phyloP scores from a whole-genome alignment of 169 alveolate genomes.

The Perkinsus marinus region DNA sequence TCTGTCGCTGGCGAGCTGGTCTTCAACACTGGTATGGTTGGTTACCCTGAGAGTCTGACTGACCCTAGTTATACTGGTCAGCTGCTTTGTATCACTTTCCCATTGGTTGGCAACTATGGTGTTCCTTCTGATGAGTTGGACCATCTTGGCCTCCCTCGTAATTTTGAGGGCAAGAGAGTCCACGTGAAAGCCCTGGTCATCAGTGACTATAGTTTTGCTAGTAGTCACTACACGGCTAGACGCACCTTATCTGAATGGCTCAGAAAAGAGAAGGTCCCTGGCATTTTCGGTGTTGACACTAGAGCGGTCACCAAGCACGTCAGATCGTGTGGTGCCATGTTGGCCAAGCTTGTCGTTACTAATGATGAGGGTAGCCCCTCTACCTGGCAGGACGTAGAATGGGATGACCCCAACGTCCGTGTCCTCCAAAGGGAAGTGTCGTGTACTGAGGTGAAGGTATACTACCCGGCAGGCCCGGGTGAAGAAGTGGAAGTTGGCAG shows the following conservation, averaged over 20 bases:
- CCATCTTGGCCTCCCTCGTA: slow-evolving; percentile 41
- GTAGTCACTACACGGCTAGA: slow-evolving; percentile 43
- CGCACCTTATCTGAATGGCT: slow-evolving; percentile 38
- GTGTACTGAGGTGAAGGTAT: slow-evolving; percentile 11
- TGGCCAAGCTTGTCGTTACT: slow-evolving; percentile 46
- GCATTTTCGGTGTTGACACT: slow-evolving; percentile 59
- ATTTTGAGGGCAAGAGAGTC: slow-evolving; percentile 48
- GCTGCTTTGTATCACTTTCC: slow-evolving; percentile 58
- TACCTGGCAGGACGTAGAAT: slow-evolving; percentile 8
- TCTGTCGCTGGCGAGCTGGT: slow-evolving; percentile 56
- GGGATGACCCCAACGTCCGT: slow-evolving; percentile 16
- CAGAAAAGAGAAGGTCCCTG: slow-evolving; percentile 27
- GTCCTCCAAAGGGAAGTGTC: slow-evolving; percentile 26
- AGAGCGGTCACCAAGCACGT: slow-evolving; percentile 62
- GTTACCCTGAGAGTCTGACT: slow-evolving; percentile 69
- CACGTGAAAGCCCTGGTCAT: slow-evolving; percentile 54
- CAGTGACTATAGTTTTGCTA: slow-evolving; percentile 48
- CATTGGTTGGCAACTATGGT: slow-evolving; percentile 69
- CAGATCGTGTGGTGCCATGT: slow-evolving; percentile 50
- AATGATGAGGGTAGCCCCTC: slow-evolving; percentile 18
- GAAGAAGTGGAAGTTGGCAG: neutral
- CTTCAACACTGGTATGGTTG: slow-evolving; percentile 69
- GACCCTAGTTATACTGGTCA: slow-evolving; percentile 72
- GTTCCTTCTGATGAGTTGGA: slow-evolving; percentile 55
- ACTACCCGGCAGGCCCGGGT: neutral